phyloP scores from a whole-genome alignment of 176 grass and related monocot species.

The Puya raimondii region DNA sequence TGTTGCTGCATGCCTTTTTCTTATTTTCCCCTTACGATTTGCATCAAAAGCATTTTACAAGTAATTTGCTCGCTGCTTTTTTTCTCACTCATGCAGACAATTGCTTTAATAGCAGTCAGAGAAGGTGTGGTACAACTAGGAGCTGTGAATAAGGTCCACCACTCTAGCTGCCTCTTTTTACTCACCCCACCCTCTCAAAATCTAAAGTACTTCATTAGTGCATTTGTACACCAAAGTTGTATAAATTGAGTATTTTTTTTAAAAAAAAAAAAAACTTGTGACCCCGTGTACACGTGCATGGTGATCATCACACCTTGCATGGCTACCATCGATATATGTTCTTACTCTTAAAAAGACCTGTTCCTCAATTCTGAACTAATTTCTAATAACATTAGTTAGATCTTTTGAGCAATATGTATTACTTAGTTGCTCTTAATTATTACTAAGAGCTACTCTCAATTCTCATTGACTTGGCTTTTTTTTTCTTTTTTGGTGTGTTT shows the following conservation, averaged over 20 bases:
- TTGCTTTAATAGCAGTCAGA: slow-evolving; percentile 85
- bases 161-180: slow-evolving; percentile 12
- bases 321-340: neutral
- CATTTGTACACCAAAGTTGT: too few species aligned
- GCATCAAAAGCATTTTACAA: slow-evolving; percentile 2
- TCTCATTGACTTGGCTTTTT: neutral
- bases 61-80: neutral
- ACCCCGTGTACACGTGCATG: neutral
- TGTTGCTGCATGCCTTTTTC: slow-evolving; percentile 3
- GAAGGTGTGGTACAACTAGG: slow-evolving; percentile 96
- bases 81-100: slow-evolving; percentile 47
- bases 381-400: too few species aligned
- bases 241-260: too few species aligned
- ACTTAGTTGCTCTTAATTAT: too few species aligned
- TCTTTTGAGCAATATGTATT: too few species aligned
- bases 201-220: neutral
- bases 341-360: too few species aligned
- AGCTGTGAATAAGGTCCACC: slow-evolving; percentile 77
- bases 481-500: neutral
- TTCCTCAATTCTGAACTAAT: too few species aligned
- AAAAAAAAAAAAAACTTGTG: neutral
- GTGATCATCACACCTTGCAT: neutral
- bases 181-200: slow-evolving; percentile 1
- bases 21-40: neutral
- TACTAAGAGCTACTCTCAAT: too few species aligned